phyloP scores from a whole-genome alignment of 805 yeast species.

The Metschnikowia chrysomelidarum region DNA sequence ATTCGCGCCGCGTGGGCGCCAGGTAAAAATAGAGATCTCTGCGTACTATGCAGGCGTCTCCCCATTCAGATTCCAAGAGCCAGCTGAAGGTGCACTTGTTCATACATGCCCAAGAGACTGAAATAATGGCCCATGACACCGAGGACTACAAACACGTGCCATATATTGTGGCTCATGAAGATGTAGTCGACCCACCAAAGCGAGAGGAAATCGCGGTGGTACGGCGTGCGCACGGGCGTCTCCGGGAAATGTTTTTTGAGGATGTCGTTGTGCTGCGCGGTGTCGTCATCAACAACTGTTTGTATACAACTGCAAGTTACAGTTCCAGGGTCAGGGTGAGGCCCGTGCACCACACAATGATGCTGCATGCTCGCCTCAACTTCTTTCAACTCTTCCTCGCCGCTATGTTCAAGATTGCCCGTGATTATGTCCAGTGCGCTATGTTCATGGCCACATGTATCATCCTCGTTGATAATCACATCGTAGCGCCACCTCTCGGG shows the following conservation, averaged over 20 bases:
- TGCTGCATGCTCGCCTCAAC: slow-evolving; percentile 28
- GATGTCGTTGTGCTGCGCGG: slow-evolving; percentile 25
- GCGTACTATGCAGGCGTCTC: background rate
- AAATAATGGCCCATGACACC: slow-evolving; percentile 90
- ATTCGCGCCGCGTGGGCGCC: background rate
- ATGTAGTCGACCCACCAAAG: slow-evolving; percentile 84
- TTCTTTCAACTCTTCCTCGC: slow-evolving; percentile 37
- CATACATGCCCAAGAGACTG: slow-evolving; percentile 72
- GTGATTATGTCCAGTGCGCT: slow-evolving; percentile 30
- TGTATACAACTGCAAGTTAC: slow-evolving; percentile 7
- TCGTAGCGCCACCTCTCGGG: slow-evolving; percentile 89
- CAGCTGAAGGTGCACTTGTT: slow-evolving; percentile 24
- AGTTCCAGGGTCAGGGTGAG: background rate
- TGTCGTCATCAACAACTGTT: slow-evolving; percentile 7
- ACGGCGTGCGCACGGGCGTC: slow-evolving; percentile 32
- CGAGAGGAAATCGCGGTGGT: slow-evolving; percentile 44
- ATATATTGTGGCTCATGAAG: slow-evolving; percentile 79
- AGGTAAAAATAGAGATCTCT: background rate
- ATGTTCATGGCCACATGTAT: slow-evolving; percentile 20
- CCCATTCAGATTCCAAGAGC: too few relatives aligned
- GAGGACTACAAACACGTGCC: slow-evolving; percentile 89
- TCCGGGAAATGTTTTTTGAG: slow-evolving; percentile 38
- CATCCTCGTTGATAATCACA: slow-evolving; percentile 50
- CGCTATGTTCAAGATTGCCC: slow-evolving; percentile 37
- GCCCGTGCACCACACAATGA: slow-evolving; percentile 2